A percentile compares a stretch with the other conserved stretches of the same genome.
phyloP scores from a whole-genome alignment of 2,329 filamentous ascomycete species.

The Xylariaceae sp. region DNA sequence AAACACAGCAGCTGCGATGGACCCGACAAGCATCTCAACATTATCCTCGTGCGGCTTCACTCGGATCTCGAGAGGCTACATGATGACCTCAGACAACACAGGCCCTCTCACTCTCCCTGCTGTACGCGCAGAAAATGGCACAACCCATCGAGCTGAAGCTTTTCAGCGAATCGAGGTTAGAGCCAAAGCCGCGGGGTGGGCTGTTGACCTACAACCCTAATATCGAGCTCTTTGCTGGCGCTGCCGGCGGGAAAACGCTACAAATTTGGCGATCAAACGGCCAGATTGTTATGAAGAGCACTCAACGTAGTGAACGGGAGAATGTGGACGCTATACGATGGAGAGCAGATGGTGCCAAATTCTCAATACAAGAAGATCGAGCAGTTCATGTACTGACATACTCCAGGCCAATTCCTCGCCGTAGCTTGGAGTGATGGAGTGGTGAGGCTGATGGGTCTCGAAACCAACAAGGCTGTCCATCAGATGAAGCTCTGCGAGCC shows the following conservation, averaged over 20 bases:
- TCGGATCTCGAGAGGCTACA: background rate
- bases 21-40: too few species aligned
- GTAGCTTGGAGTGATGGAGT: constrained; percentile 80
- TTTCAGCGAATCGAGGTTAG: constrained; percentile 54
- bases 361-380: background rate
- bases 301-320: constrained; percentile 38
- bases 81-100: background rate
- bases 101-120: background rate
- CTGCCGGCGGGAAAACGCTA: constrained; percentile 63
- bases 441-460: constrained; percentile 71
- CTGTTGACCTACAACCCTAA: constrained; percentile 75
- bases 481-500: constrained; percentile 54
- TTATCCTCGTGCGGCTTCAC: too few species aligned
- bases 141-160: constrained; percentile 37
- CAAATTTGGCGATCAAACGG: constrained; percentile 75
- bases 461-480: constrained; percentile 77
- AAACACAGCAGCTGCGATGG: too few species aligned
- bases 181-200: constrained; percentile 48
- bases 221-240: constrained; percentile 77
- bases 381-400: background rate
- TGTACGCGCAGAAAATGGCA: constrained; percentile 17
- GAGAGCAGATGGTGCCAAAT: constrained; percentile 60
- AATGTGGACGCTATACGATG: constrained; percentile 51
- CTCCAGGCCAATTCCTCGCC: constrained; percentile 67
- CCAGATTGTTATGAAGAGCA: constrained; percentile 56